A percentile compares a stretch with the other conserved stretches of the same genome.
Evolutionary conservation across 495 filamentous ascomycete species (phyloP).

Genomic region (Xylaria palmicola): DNA sequence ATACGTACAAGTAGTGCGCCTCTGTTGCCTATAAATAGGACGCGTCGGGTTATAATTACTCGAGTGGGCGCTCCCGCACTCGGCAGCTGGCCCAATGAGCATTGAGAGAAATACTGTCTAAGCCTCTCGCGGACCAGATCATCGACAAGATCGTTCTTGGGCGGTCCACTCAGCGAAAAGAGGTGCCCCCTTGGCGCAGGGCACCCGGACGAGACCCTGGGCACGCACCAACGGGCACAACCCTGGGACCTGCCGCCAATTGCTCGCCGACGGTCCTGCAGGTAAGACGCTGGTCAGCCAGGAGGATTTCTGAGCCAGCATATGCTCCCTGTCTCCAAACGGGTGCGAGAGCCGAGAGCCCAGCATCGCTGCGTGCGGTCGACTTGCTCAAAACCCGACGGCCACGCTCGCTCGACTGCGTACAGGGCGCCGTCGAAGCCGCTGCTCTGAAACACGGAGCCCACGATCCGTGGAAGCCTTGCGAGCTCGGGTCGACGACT

Average conservation of each 20-base stretch:
- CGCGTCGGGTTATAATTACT: constrained; percentile 3
- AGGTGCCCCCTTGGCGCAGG: constrained; percentile 10
- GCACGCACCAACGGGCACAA: background rate
- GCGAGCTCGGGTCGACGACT: background rate
- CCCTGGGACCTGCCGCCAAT: background rate
- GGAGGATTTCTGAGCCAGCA: constrained; percentile 11
- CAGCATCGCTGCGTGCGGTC: no score
- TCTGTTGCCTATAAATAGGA: constrained; percentile 17
- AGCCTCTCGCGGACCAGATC: constrained; percentile 8
- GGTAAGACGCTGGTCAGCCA: constrained; percentile 7
- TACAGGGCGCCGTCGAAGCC: no score
- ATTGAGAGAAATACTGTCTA: constrained; percentile 4
- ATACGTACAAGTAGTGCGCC: no score
- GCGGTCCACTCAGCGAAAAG: constrained; percentile 1
- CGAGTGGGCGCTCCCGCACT: constrained; percentile 3
- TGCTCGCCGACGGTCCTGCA: constrained; percentile 5
- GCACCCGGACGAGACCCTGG: constrained; percentile 4
- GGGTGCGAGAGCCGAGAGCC: background rate
- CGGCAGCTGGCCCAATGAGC: constrained; percentile 3
- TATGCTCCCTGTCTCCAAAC: constrained; percentile 10
- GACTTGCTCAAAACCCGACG: background rate
- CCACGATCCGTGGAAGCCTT: background rate
- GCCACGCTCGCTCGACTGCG: no score
- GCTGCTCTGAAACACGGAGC: constrained; percentile 10
- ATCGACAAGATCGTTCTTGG: background rate